Percentiles rank a stretch among this genome's conserved stretches.
These are phyloP conservation scores for Monilinia vaccinii-corymbosi DNA, from an alignment of 2,329 filamentous ascomycete genomes.

Conservation along the genomic window DNA sequence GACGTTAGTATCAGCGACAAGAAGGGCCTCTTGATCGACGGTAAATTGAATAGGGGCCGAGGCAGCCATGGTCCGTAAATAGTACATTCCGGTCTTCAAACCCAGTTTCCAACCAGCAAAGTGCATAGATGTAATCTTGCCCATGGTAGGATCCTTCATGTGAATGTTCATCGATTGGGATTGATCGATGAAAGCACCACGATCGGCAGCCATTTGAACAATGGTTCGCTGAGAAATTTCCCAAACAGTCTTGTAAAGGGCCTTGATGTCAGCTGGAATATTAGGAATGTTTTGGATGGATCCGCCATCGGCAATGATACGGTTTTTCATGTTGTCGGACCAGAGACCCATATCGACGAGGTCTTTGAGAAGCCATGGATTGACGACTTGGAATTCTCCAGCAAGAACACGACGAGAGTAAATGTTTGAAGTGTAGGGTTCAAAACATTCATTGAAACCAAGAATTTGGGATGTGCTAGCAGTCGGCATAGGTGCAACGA, in stretches of 20 bases:
- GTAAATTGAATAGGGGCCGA: constrained; percentile 98
- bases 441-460: constrained; percentile 99
- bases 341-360: constrained; percentile 95
- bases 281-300: constrained; percentile 96
- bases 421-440: constrained; percentile 99
- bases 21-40: constrained; percentile 91
- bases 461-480: constrained; percentile 96
- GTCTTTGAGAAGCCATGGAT: constrained; percentile 97
- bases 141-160: constrained; percentile 98
- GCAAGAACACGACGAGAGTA: constrained; percentile 97
- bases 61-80: constrained; percentile 94
- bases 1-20: constrained; percentile 73
- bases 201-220: constrained; percentile 95
- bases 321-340: constrained; percentile 99
- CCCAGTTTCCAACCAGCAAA: constrained; percentile 98
- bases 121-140: constrained; percentile 99
- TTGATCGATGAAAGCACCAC: constrained; percentile 97
- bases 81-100: constrained; percentile 99
- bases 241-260: constrained; percentile 99
- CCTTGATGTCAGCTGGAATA: constrained; percentile 92
- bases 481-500: constrained; percentile 96
- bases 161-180: constrained; percentile 99
- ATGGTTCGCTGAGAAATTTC: constrained; percentile 95
- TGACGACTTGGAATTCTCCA: constrained; percentile 98
- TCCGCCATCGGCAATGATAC: constrained; percentile 93